Evolutionary conservation across 1,284 basidiomycete genomes (phyloP), one percentile per base, ranked within the genome.

Genomic region (Agroathelia rolfsii): DNA sequence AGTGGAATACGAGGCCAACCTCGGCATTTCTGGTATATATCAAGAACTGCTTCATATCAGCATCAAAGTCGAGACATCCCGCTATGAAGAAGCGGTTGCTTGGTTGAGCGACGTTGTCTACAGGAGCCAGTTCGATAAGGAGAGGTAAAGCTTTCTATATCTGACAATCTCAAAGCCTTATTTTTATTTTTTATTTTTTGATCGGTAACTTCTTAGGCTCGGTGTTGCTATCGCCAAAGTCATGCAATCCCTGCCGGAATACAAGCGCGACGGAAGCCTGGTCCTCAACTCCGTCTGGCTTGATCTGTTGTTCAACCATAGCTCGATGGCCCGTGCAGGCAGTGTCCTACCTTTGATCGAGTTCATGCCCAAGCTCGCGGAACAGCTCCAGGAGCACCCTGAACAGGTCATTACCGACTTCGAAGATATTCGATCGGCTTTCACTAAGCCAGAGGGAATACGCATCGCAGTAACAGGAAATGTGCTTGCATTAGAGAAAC

Each of bases 101-200:
- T 97, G 94, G 93, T 58, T 98, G 20, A 76, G 76, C 34, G 92
- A 98, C 55, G 62, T 98, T 12, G 58, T 98, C n/a, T 86, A 83
- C 50, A 75, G 81, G 28, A 69, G 76, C 30, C 63, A 81, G 37
- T 97, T 97, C 49, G 73, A 83, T 43, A 74, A 79, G 43, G 89
- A 96, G 29, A 70, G 92, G 81, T 83, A 41, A 41, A 66, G 31
- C 30, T 35, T 26, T 21, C 12, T 17, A 13, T 6, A 28, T 31
- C 24, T 34, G 13, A 25, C 6, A 15, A 10, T 11, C 5, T 10
- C 24, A 23, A 30, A 9, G 17, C 30, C n/a, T 12, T 6, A 28
- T 6, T 18, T 31, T 17, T 6, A 32, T 41, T 20, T 14, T 21
- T 24, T 8, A 27, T 27, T 17, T 14, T 20, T 24, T 43, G 43